These are phyloP conservation scores for Pelargonium nanum DNA, from an alignment of 345 rosid species.

Conservation along the genomic window DNA sequence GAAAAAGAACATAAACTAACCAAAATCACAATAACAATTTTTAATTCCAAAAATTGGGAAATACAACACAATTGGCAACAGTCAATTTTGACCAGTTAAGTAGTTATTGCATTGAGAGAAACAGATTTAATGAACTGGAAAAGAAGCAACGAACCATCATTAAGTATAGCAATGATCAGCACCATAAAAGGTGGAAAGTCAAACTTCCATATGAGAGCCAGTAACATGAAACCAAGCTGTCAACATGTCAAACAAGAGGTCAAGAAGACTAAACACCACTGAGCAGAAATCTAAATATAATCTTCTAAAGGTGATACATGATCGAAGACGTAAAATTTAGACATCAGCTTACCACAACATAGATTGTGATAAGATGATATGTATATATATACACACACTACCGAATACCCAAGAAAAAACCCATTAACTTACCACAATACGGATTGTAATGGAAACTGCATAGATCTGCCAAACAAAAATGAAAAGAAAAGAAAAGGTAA, in stretches of 20 bases:
- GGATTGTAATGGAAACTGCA: conserved; percentile 95
- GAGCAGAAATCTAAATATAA: neutral
- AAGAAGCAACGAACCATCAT: conserved; percentile 56
- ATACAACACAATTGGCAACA: too few relatives aligned
- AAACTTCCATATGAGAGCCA: conserved; percentile 93
- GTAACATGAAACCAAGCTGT: conserved; percentile 97
- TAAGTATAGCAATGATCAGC: conserved; percentile 92
- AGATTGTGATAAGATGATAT: neutral
- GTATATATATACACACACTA: neutral
- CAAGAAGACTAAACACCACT: neutral
- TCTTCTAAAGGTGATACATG: too few relatives aligned
- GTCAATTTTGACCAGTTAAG: too few relatives aligned
- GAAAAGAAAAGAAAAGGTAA: conserved; percentile 10
- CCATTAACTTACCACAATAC: conserved; percentile 76
- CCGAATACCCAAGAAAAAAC: neutral
- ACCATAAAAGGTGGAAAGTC: conserved; percentile 99
- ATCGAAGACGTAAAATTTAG: too few relatives aligned
- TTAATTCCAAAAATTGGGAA: neutral
- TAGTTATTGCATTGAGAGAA: neutral
- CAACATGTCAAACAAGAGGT: conserved; percentile 11
- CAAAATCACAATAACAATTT: too few relatives aligned
- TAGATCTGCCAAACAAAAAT: conserved; percentile 53
- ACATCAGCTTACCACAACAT: neutral
- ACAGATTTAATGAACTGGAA: neutral
- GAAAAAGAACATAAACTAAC: too few relatives aligned